phyloP scores from a whole-genome alignment of 495 filamentous ascomycete genomes.

The Neurospora sp. region DNA sequence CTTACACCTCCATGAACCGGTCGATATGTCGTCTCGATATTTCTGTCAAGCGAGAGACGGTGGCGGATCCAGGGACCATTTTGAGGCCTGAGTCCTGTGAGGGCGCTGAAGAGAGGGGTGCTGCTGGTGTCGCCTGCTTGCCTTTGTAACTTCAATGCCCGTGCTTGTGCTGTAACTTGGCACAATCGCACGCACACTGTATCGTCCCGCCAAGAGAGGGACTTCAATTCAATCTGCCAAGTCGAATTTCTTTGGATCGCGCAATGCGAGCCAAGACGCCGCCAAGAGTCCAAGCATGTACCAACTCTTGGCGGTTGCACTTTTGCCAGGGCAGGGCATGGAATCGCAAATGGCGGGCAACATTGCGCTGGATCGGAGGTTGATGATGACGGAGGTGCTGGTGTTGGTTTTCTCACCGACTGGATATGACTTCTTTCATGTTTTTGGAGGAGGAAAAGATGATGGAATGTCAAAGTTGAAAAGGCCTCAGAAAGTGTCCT shows the following conservation, averaged over 20 bases:
- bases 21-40: background rate
- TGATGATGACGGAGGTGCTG: background rate
- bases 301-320: background rate
- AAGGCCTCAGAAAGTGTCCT: no score
- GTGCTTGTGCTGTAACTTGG: background rate
- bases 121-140: background rate
- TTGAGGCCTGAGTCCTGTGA: background rate
- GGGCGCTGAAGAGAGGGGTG: background rate
- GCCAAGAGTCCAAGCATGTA: background rate
- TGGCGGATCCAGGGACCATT: background rate
- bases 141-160: background rate
- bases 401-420: background rate
- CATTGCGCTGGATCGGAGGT: background rate
- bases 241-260: background rate
- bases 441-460: background rate
- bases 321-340: background rate
- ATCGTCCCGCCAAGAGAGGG: background rate
- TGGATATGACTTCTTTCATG: background rate
- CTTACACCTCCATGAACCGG: background rate
- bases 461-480: background rate
- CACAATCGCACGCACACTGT: background rate
- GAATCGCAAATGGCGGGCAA: background rate
- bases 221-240: background rate
- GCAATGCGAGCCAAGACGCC: background rate
- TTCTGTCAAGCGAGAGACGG: background rate